phyloP scores from a whole-genome alignment of 331 rosid genomes.

The Arachis monticola region DNA sequence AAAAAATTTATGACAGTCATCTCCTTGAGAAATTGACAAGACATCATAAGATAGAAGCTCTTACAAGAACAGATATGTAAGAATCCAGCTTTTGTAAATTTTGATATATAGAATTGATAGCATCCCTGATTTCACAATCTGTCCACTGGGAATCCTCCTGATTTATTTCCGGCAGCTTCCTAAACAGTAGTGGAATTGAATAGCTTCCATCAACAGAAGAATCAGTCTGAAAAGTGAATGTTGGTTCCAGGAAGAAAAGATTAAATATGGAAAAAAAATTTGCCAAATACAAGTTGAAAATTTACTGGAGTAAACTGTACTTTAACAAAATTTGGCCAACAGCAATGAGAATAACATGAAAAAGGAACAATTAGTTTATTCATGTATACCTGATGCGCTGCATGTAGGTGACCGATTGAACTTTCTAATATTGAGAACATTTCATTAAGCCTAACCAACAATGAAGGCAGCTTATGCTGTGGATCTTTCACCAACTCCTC shows the following conservation, averaged over 20 bases:
- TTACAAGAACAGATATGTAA: slow-evolving; percentile 66
- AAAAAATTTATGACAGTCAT: slow-evolving; percentile 8
- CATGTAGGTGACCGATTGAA: slow-evolving; percentile 74
- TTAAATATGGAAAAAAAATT: slow-evolving; percentile 19
- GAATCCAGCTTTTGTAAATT: slow-evolving; percentile 76
- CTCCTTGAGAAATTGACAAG: slow-evolving; percentile 19
- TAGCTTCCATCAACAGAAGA: slow-evolving; percentile 71
- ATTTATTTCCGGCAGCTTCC: slow-evolving; percentile 75
- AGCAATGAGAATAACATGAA: slow-evolving; percentile 3
- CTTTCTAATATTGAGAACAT: slow-evolving; percentile 77
- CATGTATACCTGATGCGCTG: slow-evolving; percentile 57
- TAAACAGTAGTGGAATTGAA: slow-evolving; percentile 68
- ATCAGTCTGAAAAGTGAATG: slow-evolving; percentile 53
- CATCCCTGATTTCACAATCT: slow-evolving; percentile 69
- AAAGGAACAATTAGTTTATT: slow-evolving; percentile 23
- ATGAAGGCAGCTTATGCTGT: slow-evolving; percentile 52
- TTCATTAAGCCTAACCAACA: slow-evolving; percentile 63
- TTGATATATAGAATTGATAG: slow-evolving; percentile 66
- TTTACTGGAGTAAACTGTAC: slow-evolving; percentile 14
- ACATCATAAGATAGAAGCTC: slow-evolving; percentile 48
- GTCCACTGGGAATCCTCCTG: slow-evolving; percentile 86
- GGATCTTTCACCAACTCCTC: slow-evolving; percentile 67
- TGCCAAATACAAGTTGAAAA: slow-evolving; percentile 30
- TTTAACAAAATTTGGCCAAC: slow-evolving; percentile 18
- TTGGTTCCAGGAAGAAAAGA: slow-evolving; percentile 11